Conservation (phyloP, 441 rosid species). For the Manihot esculenta region DNA sequence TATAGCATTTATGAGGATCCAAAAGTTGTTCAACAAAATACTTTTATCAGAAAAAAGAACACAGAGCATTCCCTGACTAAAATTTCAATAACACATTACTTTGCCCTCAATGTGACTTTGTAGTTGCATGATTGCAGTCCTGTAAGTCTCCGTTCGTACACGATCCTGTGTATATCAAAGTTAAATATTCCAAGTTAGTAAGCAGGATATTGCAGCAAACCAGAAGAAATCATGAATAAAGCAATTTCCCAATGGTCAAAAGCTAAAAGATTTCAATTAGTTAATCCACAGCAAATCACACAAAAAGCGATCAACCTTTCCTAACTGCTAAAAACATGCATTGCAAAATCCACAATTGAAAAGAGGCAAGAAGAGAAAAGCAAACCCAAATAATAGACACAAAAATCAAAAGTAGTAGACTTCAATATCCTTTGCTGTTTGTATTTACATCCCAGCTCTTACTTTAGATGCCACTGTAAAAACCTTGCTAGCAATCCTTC, state of each 20-base stretch:
- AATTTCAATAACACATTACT: constrained; percentile 47
- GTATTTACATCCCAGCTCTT: too few relatives aligned
- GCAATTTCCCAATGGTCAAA: neutral
- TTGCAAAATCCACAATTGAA: too few relatives aligned
- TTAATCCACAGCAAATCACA: too few relatives aligned
- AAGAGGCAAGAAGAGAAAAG: too few relatives aligned
- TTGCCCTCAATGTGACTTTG: constrained; percentile 81
- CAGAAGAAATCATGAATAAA: constrained; percentile 15
- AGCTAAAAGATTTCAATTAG: neutral
- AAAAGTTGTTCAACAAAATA: constrained; percentile 11
- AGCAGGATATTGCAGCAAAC: neutral
- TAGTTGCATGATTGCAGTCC: constrained; percentile 80
- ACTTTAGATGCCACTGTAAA: too few relatives aligned
- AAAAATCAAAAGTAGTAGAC: too few relatives aligned
- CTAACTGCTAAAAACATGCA: too few relatives aligned
- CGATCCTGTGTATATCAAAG: constrained; percentile 56
- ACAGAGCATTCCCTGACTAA: constrained; percentile 11
- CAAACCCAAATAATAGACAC: too few relatives aligned
- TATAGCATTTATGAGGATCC: neutral
- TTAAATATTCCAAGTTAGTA: neutral
- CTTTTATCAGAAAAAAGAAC: constrained; percentile 6
- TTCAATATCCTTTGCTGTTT: too few relatives aligned
- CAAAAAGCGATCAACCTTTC: too few relatives aligned
- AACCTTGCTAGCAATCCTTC: too few relatives aligned
- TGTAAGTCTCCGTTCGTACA: constrained; percentile 81